These are phyloP conservation scores for Sclerotiophoma versabilis DNA, from an alignment of 2,329 filamentous ascomycete genomes.

Conservation along the genomic window DNA sequence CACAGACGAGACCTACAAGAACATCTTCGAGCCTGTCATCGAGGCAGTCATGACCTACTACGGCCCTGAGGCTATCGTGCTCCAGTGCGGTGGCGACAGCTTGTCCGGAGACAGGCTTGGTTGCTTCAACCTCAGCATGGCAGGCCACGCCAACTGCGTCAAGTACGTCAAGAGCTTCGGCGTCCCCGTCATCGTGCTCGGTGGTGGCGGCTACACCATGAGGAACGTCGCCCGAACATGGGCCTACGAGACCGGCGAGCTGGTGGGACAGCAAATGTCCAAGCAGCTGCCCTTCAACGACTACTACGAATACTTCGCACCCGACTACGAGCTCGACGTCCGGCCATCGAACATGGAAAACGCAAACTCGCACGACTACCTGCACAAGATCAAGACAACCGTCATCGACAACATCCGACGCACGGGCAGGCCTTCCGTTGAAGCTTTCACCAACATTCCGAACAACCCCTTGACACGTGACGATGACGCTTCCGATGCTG, in stretches of 20 bases:
- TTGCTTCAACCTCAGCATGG: conserved; percentile 75
- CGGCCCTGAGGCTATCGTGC: conserved; percentile 70
- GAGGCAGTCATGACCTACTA: conserved; percentile 74
- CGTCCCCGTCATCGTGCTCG: conserved; percentile 69
- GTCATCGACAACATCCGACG: conserved; percentile 72
- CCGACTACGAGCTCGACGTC: conserved; percentile 74
- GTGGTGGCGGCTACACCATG: conserved; percentile 75
- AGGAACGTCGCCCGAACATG: conserved; percentile 69
- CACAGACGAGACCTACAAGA: conserved; percentile 71
- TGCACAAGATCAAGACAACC: conserved; percentile 71
- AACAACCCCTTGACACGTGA: conserved; percentile 61
- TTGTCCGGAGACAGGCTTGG: conserved; percentile 71
- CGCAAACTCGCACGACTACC: conserved; percentile 71
- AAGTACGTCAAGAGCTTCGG: conserved; percentile 73
- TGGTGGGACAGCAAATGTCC: conserved; percentile 83
- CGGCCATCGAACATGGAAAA: conserved; percentile 77
- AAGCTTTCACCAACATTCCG: conserved; percentile 62
- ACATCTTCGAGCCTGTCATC: conserved; percentile 73
- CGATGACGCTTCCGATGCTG: conserved; percentile 70
- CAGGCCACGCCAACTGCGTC: conserved; percentile 73
- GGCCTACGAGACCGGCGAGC: conserved; percentile 74
- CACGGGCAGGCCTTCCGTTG: conserved; percentile 65
- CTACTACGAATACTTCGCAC: conserved; percentile 84
- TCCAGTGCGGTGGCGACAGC: conserved; percentile 73
- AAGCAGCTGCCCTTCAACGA: conserved; percentile 92